Evolutionary conservation across 2,329 filamentous ascomycete species (phyloP), one percentile per base, ranked within the genome.

Genomic region (Cylindrodendrum hubeiense): DNA sequence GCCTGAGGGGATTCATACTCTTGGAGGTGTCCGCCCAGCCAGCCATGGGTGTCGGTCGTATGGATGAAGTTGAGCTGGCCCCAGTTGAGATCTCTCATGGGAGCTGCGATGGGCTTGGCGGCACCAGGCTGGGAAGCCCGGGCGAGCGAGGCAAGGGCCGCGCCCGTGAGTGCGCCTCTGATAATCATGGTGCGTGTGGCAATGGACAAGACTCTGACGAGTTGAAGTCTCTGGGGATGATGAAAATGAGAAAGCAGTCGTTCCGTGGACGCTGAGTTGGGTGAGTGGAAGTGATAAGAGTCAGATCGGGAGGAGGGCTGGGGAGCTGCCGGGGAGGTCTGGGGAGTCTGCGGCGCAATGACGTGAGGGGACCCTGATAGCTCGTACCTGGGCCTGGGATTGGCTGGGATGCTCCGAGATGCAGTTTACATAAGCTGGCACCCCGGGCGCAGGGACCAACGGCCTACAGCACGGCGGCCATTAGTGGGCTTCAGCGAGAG

Each of bases 41-140:
- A 99, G 74, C 96, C 95, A 81, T 98, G 96, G 5, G 93, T 96
- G 78, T 98, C 93, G 43, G 96, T 98, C 0, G 96, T 98, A 76
- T 97, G 95, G n/a, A 99, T 82, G 79, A 97, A 97, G 84, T 98
- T 98, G 75, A 98, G 86, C 78, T 97, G 91, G n/a, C 93, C 95
- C 93, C 95, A 98, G 73, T 90, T 87, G 58, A 99, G 85, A 71
- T 94, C 87, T 74, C 95, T 91, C 80, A 98, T 88, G 49, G 94
- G 95, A 60, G 92, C 94, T 62, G 89, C 86, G 65, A 95, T 86
- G 8, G 96, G 93, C 43, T 87, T 81, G n/a, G 90, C 90, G 57
- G 95, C 93, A 61, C 89, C 90, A 10, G 95, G 95, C 79, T 99
- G 96, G 64, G 90, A 86, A 21, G 83, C 84, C 52, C 80, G 76